Conservation (phyloP, 495 filamentous ascomycete species). For the Podospora pseudoanserina region DNA sequence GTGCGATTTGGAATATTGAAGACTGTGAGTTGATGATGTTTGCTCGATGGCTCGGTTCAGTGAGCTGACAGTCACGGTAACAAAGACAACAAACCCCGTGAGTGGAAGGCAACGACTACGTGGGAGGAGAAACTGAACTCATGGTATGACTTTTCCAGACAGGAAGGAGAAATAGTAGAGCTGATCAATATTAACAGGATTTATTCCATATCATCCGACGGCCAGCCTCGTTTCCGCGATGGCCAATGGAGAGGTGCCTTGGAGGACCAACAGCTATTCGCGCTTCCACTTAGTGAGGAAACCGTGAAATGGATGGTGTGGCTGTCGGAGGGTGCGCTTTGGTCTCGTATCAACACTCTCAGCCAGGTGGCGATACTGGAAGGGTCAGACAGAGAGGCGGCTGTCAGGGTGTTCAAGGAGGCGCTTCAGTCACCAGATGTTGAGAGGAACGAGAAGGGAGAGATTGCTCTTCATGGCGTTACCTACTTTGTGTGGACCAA, state of each 20-base stretch:
- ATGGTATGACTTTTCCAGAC: constrained; percentile 1
- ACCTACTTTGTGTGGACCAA: constrained; percentile 54
- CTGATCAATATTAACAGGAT: constrained; percentile 26
- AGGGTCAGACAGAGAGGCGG: constrained; percentile 47
- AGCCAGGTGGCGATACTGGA: constrained; percentile 57
- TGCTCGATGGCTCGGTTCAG: neutral
- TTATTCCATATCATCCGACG: constrained; percentile 44
- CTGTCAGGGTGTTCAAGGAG: constrained; percentile 40
- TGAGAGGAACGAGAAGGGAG: constrained; percentile 48
- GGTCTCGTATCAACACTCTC: constrained; percentile 54
- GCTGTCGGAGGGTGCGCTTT: constrained; percentile 51
- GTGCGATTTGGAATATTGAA: constrained; percentile 65
- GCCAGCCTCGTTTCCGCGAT: constrained; percentile 55
- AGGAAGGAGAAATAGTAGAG: constrained; percentile 12
- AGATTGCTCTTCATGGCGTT: constrained; percentile 53
- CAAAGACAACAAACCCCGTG: constrained; percentile 49
- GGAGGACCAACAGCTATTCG: constrained; percentile 36
- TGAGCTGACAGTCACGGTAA: constrained; percentile 3
- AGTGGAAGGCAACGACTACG: constrained; percentile 40
- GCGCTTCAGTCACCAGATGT: constrained; percentile 41
- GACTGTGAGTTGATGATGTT: constrained; percentile 46
- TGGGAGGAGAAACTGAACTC: constrained; percentile 52
- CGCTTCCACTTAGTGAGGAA: constrained; percentile 44
- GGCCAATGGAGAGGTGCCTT: constrained; percentile 51
- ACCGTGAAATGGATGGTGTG: constrained; percentile 43